Base-by-base conservation (phyloP, 1,139 yeast species). In the Candida glucosophila region DNA sequence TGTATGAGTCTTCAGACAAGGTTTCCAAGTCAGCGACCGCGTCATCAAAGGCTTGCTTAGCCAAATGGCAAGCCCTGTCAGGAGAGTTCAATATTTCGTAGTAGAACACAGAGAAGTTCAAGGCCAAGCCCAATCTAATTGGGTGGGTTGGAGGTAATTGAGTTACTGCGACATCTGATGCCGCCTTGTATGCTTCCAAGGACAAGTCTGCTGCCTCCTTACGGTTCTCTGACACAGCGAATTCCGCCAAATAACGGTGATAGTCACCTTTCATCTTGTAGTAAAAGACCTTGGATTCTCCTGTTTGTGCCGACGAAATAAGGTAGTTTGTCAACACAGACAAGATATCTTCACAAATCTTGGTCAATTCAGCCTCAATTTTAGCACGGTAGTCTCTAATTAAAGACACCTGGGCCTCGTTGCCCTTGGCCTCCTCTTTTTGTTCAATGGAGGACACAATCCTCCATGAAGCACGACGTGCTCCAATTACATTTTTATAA, bases 181-280 rank as follows among this genome's bases (percentile, higher is more conserved):
- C 98, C 39, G 92, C 60, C 63, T 83, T 82, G 72, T 90, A 90
- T 40, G 96, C 92, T 57, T 85, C 94, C 54, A 86, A 75, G 24
- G 97, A 88, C 43, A 80, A 72, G 49, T 82, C 90, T 29, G 97
- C 93, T 37, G 95, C 93, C 40, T 73, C 86, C 57, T 85, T 83
- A 55, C 96, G 82, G 66, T 82, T 81, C 45, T 85, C 95, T 41
- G 85, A 76, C 43, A 76, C 70, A 37, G 96, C 92, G 52, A 90
- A 90, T 67, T 90, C 98, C 38, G 97, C 97, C 64, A 90, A 74
- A 63, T 90, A 90, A 67, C 98, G 94, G 72, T 88, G 95, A 73
- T 90, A 90, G 61, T 90, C 98, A 67, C 97, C 98, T 73, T 90
- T 88, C 97, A 90, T 90, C 77, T 90, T 90, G 69, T 83, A 86